phyloP scores from a whole-genome alignment of 1,284 basidiomycete genomes.

The Volvariella volvacea region DNA sequence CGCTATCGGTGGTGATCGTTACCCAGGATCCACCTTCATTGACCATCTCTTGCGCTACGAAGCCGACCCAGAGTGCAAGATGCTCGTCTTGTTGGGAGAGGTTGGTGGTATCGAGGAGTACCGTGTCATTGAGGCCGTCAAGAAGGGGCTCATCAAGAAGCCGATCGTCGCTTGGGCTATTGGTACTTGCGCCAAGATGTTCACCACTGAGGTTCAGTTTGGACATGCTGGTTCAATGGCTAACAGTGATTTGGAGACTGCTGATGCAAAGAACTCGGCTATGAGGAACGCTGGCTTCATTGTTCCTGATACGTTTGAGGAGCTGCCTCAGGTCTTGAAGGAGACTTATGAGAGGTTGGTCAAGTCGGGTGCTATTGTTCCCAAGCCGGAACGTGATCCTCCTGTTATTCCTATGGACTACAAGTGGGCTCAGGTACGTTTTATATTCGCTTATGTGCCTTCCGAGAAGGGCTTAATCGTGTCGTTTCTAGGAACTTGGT shows the following conservation, averaged over 20 bases:
- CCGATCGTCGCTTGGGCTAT: constrained; percentile 99
- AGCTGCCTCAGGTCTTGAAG: constrained; percentile 81
- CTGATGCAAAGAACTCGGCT: constrained; percentile 94
- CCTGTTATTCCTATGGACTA: constrained; percentile 99
- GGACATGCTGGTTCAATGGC: constrained; percentile 98
- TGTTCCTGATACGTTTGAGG: constrained; percentile 97
- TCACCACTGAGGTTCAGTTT: constrained; percentile 98
- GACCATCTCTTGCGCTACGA: constrained; percentile 98
- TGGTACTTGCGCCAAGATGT: constrained; percentile 99
- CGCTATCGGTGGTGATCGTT: constrained; percentile 98
- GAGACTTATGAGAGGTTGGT: constrained; percentile 87
- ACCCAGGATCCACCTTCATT: constrained; percentile 98
- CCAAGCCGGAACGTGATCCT: constrained; percentile 79
- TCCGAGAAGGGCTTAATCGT: constrained; percentile 1
- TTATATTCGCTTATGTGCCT: constrained; percentile 1
- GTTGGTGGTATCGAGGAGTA: constrained; percentile 99
- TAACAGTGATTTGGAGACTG: constrained; percentile 96
- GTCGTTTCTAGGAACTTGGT: constrained; percentile 70
- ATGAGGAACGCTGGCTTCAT: constrained; percentile 96
- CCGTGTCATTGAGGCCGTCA: constrained; percentile 97
- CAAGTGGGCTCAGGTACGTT: constrained; percentile 85
- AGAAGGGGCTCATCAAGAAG: constrained; percentile 91
- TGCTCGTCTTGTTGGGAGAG: constrained; percentile 97
- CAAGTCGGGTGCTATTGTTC: constrained; percentile 59
- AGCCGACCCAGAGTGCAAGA: constrained; percentile 95